Conservation (phyloP, 140 eudicot species). For the Oenanthe javanica region DNA sequence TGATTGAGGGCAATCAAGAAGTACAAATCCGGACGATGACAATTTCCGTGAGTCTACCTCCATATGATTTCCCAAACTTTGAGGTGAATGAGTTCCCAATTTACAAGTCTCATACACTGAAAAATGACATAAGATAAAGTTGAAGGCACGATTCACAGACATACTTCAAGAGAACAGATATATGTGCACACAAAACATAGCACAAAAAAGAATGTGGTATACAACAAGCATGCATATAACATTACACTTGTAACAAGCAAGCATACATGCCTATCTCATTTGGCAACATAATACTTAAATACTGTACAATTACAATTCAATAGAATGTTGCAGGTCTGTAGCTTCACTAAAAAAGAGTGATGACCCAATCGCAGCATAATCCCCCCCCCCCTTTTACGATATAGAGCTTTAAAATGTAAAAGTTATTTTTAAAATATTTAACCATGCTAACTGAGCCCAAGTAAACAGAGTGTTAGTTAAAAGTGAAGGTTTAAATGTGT, state of each 20-base stretch:
- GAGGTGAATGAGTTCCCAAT: constrained; percentile 91
- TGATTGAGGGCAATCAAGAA: constrained; percentile 92
- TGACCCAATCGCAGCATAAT: neutral
- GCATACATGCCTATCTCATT: neutral
- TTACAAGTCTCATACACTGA: constrained; percentile 95
- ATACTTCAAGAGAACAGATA: neutral
- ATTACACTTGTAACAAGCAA: neutral
- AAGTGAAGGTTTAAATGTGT: no score
- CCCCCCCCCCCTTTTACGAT: neutral
- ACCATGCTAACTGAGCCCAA: neutral
- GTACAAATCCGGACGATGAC: constrained; percentile 85
- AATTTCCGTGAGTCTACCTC: constrained; percentile 61
- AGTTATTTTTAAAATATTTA: neutral
- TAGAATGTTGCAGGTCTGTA: neutral
- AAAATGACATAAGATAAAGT: neutral
- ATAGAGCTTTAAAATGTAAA: neutral
- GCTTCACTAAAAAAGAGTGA: neutral
- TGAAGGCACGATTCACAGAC: neutral
- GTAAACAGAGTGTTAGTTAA: neutral
- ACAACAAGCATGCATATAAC: neutral
- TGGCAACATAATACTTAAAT: neutral
- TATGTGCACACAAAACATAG: neutral
- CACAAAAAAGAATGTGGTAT: neutral
- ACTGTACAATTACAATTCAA: neutral
- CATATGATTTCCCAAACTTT: constrained; percentile 68